phyloP scores from a whole-genome alignment of 768 basidiomycete species.

The Podaxis carcinomalis region DNA sequence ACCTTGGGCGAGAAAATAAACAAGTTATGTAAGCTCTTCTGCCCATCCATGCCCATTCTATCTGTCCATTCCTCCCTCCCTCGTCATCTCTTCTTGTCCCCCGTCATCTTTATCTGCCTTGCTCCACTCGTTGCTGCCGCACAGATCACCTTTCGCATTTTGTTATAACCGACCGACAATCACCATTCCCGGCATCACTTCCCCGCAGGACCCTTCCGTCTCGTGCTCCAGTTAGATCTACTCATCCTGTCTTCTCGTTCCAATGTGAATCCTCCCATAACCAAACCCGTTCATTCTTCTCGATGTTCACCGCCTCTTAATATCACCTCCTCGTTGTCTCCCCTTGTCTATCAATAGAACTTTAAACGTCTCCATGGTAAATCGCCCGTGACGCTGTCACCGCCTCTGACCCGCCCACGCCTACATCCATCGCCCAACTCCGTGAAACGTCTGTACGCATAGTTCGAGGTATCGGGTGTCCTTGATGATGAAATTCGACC shows the following conservation, averaged over 20 bases:
- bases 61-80: not conserved
- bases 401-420: not conserved
- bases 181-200: not conserved
- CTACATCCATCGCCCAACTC: too few species aligned
- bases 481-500: not conserved
- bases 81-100: not conserved
- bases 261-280: not conserved
- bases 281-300: not conserved
- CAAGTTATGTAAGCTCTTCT: constrained; percentile 24
- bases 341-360: not conserved
- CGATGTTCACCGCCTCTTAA: too few species aligned
- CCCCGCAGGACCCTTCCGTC: not conserved
- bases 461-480: not conserved
- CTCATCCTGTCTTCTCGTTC: not conserved
- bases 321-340: too few species aligned
- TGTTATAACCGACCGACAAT: not conserved
- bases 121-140: not conserved
- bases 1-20: constrained; percentile 21
- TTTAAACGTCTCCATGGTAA: not conserved
- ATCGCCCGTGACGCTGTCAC: not conserved
- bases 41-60: not conserved
- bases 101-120: not conserved
- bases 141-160: not conserved
- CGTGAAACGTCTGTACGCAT: not conserved
- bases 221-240: not conserved